Conservation (phyloP, 495 filamentous ascomycete genomes). For the Annulohypoxylon bovei region DNA sequence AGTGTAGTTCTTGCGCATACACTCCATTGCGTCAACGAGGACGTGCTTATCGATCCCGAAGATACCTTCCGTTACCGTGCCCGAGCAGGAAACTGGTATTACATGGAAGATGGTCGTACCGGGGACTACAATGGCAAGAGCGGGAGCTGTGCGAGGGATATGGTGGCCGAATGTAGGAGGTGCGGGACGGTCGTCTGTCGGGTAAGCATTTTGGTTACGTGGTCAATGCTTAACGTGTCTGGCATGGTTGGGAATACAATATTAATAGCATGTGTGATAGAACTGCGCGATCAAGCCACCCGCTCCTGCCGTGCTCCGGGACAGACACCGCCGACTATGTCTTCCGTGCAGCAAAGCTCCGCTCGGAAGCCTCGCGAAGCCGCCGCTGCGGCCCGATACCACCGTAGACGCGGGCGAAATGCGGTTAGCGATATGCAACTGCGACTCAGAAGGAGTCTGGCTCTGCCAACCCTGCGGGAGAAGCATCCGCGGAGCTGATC, state of each 20-base stretch:
- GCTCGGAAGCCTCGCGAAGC: conserved; percentile 57
- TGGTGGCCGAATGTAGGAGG: conserved; percentile 82
- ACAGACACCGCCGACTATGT: conserved; percentile 83
- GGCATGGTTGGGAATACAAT: neutral
- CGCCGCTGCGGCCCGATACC: conserved; percentile 41
- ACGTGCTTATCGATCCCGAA: conserved; percentile 57
- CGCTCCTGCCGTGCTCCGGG: conserved; percentile 64
- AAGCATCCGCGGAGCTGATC: conserved; percentile 72
- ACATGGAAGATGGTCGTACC: conserved; percentile 55
- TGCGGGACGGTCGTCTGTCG: conserved; percentile 82
- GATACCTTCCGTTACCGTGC: conserved; percentile 61
- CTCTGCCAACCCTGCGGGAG: conserved; percentile 83
- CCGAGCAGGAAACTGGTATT: conserved; percentile 61
- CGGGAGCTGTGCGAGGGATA: conserved; percentile 80
- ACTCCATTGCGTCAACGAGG: conserved; percentile 80
- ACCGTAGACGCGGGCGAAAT: conserved; percentile 55
- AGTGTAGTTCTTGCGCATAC: conserved; percentile 74
- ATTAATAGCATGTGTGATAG: conserved; percentile 53
- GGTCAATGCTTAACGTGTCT: neutral
- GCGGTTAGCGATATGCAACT: conserved; percentile 73
- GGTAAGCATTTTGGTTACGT: conserved; percentile 57
- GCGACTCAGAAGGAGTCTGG: conserved; percentile 71
- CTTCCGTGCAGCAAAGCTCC: conserved; percentile 73
- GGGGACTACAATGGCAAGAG: conserved; percentile 66
- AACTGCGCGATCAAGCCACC: conserved; percentile 88